A percentile compares a stretch with the other conserved stretches of the same genome.
Evolutionary conservation across 345 rosid species (phyloP).

Genomic region (Hypericum androsaemum): DNA sequence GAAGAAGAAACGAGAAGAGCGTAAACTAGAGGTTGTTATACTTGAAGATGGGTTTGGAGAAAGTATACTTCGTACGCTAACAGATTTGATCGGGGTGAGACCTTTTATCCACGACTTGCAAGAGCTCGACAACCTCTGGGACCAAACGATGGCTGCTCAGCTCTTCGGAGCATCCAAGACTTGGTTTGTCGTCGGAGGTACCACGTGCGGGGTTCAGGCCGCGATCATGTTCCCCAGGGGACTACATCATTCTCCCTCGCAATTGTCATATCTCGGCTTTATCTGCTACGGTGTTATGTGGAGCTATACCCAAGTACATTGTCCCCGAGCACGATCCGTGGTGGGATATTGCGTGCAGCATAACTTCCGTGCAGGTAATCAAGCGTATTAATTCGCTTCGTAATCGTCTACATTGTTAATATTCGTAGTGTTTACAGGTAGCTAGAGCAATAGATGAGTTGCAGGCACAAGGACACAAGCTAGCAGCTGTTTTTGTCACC

Average conservation of each 20-base stretch:
- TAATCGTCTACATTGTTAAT: neutral
- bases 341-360: conserved; percentile 45
- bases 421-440: conserved; percentile 25
- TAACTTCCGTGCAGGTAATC: conserved; percentile 34
- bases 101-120: conserved; percentile 49
- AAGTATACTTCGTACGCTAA: too few relatives aligned
- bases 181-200: conserved; percentile 61
- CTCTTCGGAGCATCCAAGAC: conserved; percentile 51
- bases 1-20: too few relatives aligned
- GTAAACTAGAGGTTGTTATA: too few relatives aligned
- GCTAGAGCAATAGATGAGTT: conserved; percentile 38
- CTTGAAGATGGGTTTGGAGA: too few relatives aligned
- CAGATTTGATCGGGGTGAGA: conserved; percentile 33
- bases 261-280: conserved; percentile 47
- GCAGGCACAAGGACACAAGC: conserved; percentile 32
- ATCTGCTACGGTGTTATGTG: conserved; percentile 47
- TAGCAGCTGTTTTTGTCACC: conserved; percentile 49
- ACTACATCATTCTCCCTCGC: conserved; percentile 44
- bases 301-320: conserved; percentile 45
- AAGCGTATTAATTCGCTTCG: neutral
- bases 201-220: conserved; percentile 56
- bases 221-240: conserved; percentile 49
- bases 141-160: conserved; percentile 40
- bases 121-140: conserved; percentile 49
- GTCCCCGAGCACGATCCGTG: conserved; percentile 33